phyloP scores from a whole-genome alignment of 345 rosid genomes.

The Citrus hindsii region DNA sequence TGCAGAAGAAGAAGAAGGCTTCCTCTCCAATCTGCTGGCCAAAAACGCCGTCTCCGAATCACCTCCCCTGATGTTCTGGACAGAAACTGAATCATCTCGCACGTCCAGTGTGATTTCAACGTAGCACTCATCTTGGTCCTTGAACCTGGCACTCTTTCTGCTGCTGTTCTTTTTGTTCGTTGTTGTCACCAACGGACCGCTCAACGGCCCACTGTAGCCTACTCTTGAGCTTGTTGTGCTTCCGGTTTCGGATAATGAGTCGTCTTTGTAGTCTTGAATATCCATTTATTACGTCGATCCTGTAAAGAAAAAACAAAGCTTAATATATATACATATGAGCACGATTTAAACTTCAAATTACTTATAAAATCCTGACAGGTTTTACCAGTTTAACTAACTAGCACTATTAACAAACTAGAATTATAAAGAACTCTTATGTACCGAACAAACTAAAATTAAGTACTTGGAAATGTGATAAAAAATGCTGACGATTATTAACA shows the following conservation, averaged over 20 bases:
- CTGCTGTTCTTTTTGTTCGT: constrained; percentile 22
- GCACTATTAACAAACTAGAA: fast-evolving
- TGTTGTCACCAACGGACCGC: constrained; percentile 32
- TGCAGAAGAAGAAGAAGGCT: constrained; percentile 28
- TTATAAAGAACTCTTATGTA: background rate
- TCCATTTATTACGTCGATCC: constrained; percentile 23
- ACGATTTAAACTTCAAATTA: background rate
- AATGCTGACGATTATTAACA: too few species aligned
- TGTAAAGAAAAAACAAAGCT: background rate
- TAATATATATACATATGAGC: too few species aligned
- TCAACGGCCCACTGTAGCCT: constrained; percentile 43
- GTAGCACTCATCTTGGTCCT: constrained; percentile 24
- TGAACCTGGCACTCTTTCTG: constrained; percentile 44
- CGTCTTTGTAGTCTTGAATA: constrained; percentile 32
- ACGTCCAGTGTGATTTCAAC: constrained; percentile 62
- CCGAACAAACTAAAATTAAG: too few species aligned
- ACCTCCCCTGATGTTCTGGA: constrained; percentile 37
- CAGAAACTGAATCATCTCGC: constrained; percentile 41
- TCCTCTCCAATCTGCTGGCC: constrained; percentile 36
- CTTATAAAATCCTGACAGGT: background rate
- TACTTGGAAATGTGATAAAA: too few species aligned
- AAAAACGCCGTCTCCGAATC: constrained; percentile 38
- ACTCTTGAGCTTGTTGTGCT: constrained; percentile 28
- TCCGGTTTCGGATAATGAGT: constrained; percentile 40
- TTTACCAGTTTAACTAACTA: too few species aligned